These are phyloP conservation scores for Massarina eburnea DNA, from an alignment of 2,329 filamentous ascomycete species.

Conservation along the genomic window DNA sequence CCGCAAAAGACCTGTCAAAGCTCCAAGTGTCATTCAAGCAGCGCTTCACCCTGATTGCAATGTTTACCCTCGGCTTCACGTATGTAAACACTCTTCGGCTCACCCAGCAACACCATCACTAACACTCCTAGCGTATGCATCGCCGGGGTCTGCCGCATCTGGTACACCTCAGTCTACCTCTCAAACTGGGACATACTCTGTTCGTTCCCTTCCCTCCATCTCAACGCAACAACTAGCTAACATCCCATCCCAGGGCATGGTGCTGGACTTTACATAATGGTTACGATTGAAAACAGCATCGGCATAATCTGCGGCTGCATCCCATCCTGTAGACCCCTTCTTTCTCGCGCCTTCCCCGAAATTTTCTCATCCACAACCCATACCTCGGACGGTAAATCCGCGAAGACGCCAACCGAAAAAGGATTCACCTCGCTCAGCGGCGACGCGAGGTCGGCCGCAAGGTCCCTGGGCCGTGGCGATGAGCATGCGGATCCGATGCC, in stretches of 20 bases:
- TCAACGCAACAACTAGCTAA: background rate
- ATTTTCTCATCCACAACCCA: conserved; percentile 7
- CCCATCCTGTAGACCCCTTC: conserved; percentile 21
- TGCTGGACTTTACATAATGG: conserved; percentile 14
- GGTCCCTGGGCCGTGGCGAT: background rate
- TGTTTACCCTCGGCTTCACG: conserved; percentile 19
- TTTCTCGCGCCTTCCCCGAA: conserved; percentile 12
- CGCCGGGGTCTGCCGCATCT: conserved; percentile 21
- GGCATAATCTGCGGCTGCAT: conserved; percentile 25
- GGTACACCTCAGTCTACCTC: conserved; percentile 19
- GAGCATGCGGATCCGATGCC: background rate
- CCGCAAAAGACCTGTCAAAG: conserved; percentile 17
- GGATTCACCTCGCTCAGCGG: background rate
- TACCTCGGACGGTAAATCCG: background rate
- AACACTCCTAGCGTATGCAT: conserved; percentile 17
- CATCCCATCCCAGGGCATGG: conserved; percentile 9
- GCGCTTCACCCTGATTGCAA: conserved; percentile 18
- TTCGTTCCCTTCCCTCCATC: background rate
- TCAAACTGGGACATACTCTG: conserved; percentile 17
- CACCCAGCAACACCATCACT: background rate
- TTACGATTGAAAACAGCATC: conserved; percentile 19
- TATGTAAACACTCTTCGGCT: conserved; percentile 15
- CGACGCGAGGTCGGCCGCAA: no score
- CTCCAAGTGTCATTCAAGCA: conserved; percentile 19
- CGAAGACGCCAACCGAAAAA: conserved; percentile 4